Percentiles rank a stretch among this genome's conserved stretches.
Conservation (phyloP, 495 filamentous ascomycete genomes). For the Staphylotrichum tortipilum region DNA sequence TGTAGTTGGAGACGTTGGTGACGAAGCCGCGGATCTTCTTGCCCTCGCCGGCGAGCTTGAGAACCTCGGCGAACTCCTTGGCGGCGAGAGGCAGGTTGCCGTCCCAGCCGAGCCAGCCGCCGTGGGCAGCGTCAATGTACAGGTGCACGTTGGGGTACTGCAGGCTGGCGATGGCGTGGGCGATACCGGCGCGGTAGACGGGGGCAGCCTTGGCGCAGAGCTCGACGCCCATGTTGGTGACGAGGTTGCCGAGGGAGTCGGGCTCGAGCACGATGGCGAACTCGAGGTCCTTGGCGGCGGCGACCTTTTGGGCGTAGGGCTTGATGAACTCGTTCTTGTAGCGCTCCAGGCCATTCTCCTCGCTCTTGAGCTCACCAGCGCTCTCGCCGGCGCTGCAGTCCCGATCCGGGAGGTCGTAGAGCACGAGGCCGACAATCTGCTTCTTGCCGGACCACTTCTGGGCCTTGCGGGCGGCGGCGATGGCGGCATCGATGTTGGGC, state of each 20-base stretch:
- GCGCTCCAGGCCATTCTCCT: conserved; percentile 40
- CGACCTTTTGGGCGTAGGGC: conserved; percentile 26
- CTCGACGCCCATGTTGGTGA: conserved; percentile 47
- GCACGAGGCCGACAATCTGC: conserved; percentile 44
- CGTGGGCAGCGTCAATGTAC: conserved; percentile 55
- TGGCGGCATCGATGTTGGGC: conserved; percentile 39
- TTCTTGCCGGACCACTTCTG: conserved; percentile 35
- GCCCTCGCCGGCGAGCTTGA: conserved; percentile 42
- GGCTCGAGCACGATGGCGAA: conserved; percentile 46
- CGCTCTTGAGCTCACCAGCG: conserved; percentile 50
- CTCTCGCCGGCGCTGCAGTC: conserved; percentile 55
- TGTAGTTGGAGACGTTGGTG: conserved; percentile 74
- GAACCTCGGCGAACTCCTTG: conserved; percentile 43
- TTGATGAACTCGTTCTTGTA: conserved; percentile 56
- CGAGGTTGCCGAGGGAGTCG: conserved; percentile 54
- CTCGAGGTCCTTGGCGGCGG: conserved; percentile 21
- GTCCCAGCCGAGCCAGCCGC: conserved; percentile 72
- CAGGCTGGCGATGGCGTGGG: conserved; percentile 48
- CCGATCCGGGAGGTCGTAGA: conserved; percentile 59
- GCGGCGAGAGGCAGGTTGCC: conserved; percentile 57
- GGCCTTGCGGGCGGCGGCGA: conserved; percentile 36
- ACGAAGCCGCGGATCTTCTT: conserved; percentile 53
- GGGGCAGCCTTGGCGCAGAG: conserved; percentile 49
- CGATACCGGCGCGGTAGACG: conserved; percentile 42
- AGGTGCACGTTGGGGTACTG: conserved; percentile 53